phyloP scores from a whole-genome alignment of 129 eudicot species.

The Helianthus tuberosus region DNA sequence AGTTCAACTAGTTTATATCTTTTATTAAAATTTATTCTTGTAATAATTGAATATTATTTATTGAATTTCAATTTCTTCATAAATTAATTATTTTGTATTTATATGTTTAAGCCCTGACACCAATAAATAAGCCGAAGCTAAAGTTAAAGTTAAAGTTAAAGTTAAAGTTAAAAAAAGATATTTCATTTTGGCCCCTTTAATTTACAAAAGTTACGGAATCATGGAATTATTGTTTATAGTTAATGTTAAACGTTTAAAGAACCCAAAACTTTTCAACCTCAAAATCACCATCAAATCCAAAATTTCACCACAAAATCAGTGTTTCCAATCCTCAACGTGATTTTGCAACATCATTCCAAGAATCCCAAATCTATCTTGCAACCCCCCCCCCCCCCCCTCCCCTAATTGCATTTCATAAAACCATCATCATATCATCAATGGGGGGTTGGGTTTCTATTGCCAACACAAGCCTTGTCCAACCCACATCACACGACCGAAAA shows the following conservation, averaged over 20 bases:
- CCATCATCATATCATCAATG: conserved; percentile 41
- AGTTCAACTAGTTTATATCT: no score
- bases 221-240: background rate
- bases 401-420: conserved; percentile 21
- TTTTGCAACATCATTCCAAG: conserved; percentile 9
- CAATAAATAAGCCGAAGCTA: no score
- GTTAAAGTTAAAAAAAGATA: no score
- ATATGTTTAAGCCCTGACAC: no score
- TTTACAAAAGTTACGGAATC: conserved; percentile 9
- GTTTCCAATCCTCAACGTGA: conserved; percentile 19
- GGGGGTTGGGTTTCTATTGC: conserved; percentile 73
- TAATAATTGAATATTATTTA: no score
- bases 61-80: no score
- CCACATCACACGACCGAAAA: conserved; percentile 4
- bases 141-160: no score
- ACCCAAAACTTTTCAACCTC: conserved; percentile 21
- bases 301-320: conserved; percentile 17
- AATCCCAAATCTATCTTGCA: conserved; percentile 30
- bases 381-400: conserved; percentile 35
- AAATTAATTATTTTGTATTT: no score
- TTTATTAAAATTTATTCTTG: no score
- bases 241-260: background rate
- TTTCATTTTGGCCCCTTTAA: background rate
- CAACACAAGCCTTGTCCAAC: conserved; percentile 27
- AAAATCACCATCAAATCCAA: conserved; percentile 29